Percentiles rank a stretch among this genome's conserved stretches.
These are phyloP conservation scores for Obelidium mucronatum DNA, from an alignment of 192 early-diverging fungal genomes.

Conservation along the genomic window DNA sequence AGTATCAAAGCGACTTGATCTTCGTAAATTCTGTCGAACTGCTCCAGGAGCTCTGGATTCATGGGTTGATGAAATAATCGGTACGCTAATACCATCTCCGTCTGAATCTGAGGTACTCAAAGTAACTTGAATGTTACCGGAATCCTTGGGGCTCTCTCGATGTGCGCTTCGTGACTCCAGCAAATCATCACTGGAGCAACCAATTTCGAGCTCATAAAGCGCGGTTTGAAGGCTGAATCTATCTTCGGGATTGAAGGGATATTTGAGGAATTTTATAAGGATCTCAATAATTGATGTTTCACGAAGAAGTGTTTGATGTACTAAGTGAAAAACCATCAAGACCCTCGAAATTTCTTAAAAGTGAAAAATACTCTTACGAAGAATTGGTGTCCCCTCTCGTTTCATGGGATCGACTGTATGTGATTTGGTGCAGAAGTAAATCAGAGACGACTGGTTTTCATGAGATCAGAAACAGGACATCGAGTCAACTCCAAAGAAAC, in stretches of 20 bases:
- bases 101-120: not conserved
- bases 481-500: not conserved
- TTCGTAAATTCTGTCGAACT: too few relatives aligned
- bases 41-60: too few relatives aligned
- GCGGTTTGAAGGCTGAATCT: conserved; percentile 16
- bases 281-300: conserved; percentile 45
- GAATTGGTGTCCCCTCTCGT: conserved; percentile 38
- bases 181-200: not conserved
- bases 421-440: conserved; percentile 44
- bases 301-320: conserved; percentile 44
- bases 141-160: not conserved
- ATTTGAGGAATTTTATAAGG: conserved; percentile 31
- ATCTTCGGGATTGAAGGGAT: conserved; percentile 33
- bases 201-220: conserved; percentile 15
- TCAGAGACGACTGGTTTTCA: conserved; percentile 30
- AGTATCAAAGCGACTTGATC: not conserved
- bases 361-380: conserved; percentile 20
- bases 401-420: conserved; percentile 32
- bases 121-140: not conserved
- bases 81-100: not conserved
- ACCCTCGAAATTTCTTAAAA: not conserved
- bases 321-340: not conserved
- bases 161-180: not conserved
- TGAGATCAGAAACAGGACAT: not conserved
- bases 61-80: too few relatives aligned